Evolutionary conservation across 148 eudicot species (phyloP).

Genomic region (Pouteria glomerata): DNA sequence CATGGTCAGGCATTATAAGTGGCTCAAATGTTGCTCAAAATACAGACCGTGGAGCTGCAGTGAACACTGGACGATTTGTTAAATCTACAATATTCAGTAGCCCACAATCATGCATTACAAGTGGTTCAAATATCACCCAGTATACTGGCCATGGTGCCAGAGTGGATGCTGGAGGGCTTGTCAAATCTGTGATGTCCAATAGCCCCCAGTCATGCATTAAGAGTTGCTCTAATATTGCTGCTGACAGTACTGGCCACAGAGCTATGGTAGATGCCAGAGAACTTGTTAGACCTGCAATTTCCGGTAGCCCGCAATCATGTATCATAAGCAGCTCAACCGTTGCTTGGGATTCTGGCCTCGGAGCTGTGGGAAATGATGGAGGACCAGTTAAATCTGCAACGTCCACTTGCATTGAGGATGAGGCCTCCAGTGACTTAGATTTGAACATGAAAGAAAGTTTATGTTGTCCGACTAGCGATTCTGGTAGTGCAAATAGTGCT

Average conservation of each 20-base stretch:
- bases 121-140: constrained; percentile 12
- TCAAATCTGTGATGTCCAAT: constrained; percentile 15
- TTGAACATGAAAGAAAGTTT: constrained; percentile 8
- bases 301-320: constrained; percentile 29
- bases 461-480: constrained; percentile 29
- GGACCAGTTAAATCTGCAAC: background rate
- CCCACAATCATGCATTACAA: constrained; percentile 24
- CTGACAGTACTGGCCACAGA: constrained; percentile 14
- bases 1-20: constrained; percentile 22
- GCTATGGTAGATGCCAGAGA: constrained; percentile 5
- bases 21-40: constrained; percentile 14
- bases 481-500: constrained; percentile 37
- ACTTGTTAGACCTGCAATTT: constrained; percentile 3
- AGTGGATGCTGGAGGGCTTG: background rate
- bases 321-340: constrained; percentile 19
- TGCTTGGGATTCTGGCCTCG: constrained; percentile 15
- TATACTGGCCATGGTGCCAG: constrained; percentile 8
- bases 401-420: constrained; percentile 21
- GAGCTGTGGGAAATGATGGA: constrained; percentile 4
- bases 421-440: constrained; percentile 7
- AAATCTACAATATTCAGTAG: constrained; percentile 11
- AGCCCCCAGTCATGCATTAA: constrained; percentile 26
- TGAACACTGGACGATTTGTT: constrained; percentile 7
- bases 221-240: constrained; percentile 18
- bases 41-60: constrained; percentile 8